Evolutionary conservation across 2,329 filamentous ascomycete species (phyloP), one percentile per base, ranked within the genome.

Genomic region (Aspergillus sp.): DNA sequence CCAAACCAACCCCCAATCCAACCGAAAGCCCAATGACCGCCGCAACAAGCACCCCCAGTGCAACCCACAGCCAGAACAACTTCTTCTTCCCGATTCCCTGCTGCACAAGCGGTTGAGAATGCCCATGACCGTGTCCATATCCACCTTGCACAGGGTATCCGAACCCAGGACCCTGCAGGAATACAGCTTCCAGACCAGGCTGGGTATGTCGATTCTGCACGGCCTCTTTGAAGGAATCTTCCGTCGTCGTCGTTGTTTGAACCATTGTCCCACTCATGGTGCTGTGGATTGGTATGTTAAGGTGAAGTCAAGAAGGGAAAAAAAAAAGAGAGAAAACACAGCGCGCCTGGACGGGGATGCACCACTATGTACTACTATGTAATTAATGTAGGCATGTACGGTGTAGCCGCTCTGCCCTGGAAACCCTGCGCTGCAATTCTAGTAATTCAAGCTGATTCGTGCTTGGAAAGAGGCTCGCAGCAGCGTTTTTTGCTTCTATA

Each of bases 221-320:
- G 7, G 48, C 53, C 34, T 55, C 53, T 17, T 55, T 55, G 44
- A 42, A 55, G 34, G 53, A 55, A 45, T 55, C 53, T 2, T 24
- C 36, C 12, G 34, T 30, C 5, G 18, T n/a, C 8, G 47, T 39
- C 8, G 17, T 9, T 6, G 13, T 20, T 11, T 9, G 20, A 6
- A 5, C 2, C 11, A 15, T 15, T n/a, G 39, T 52, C 17, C 13
- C 11, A 34, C 36, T 52, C 49, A 52, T 52, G 36, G 30, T 24
- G 44, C 8, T 9, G 30, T 11, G 32, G 13, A 4, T 3, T 13
- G 5, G 20, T 22, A 11, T 20, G 6, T 43, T 4, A 43, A 9
- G 9, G 17, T 18, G 41, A 20, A 12, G n/a, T n/a, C n/a, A n/a
- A 24, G 17, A 18, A 4, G 24, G 5, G 13, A 36, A 36, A n/a